Conservation (phyloP, 2,329 filamentous ascomycete species). For the Botryotinia convoluta region DNA sequence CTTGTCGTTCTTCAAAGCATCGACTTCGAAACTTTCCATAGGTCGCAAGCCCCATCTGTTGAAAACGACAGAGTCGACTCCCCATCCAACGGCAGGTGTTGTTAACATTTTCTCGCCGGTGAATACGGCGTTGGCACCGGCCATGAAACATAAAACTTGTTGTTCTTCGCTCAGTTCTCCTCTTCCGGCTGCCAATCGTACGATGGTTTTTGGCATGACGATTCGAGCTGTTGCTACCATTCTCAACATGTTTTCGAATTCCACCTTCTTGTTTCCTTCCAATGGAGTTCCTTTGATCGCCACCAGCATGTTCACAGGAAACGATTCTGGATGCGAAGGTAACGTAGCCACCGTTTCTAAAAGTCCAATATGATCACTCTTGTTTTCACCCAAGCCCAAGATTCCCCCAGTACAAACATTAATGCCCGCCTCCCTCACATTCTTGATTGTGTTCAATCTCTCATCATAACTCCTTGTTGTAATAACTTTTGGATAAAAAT, state of each 20-base stretch:
- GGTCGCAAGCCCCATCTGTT: constrained; percentile 76
- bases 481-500: constrained; percentile 85
- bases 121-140: constrained; percentile 91
- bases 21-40: constrained; percentile 54
- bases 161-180: constrained; percentile 85
- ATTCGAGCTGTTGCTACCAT: constrained; percentile 82
- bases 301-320: constrained; percentile 87
- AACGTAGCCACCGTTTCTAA: constrained; percentile 80
- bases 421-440: constrained; percentile 82
- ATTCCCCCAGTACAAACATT: constrained; percentile 91
- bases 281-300: constrained; percentile 88
- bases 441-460: constrained; percentile 71
- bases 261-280: constrained; percentile 68
- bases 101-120: constrained; percentile 96
- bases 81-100: constrained; percentile 87
- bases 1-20: constrained; percentile 24
- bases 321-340: constrained; percentile 80
- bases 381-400: constrained; percentile 76
- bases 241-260: constrained; percentile 74
- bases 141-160: constrained; percentile 85
- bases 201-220: constrained; percentile 81
- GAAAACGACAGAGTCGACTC: constrained; percentile 83
- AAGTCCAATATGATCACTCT: constrained; percentile 76
- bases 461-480: constrained; percentile 86
- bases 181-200: constrained; percentile 80